Conservation (phyloP, 805 yeast genomes). For the Wickerhamiella vanderwaltii region DNA sequence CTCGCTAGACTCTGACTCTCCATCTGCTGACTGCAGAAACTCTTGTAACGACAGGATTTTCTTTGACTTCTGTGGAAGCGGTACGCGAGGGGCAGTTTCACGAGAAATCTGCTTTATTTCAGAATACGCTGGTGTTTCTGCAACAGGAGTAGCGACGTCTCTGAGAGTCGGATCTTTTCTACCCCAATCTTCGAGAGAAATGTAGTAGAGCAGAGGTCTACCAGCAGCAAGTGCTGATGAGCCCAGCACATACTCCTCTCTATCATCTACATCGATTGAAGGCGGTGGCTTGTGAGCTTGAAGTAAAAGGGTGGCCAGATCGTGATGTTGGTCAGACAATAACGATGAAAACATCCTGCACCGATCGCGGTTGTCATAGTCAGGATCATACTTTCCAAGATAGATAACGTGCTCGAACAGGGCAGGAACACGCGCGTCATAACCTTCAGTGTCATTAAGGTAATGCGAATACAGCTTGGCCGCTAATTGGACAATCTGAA, state of each 20-base stretch:
- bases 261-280: constrained; percentile 14
- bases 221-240: constrained; percentile 25
- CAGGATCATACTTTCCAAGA: constrained; percentile 59
- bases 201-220: constrained; percentile 25
- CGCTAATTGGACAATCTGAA: constrained; percentile 58
- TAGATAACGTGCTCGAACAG: constrained; percentile 52
- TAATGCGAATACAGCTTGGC: constrained; percentile 57
- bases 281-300: constrained; percentile 72
- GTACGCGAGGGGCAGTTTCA: neutral
- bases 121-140: neutral
- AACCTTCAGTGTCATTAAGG: constrained; percentile 30
- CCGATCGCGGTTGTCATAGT: constrained; percentile 70
- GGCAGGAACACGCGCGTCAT: constrained; percentile 27
- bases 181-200: constrained; percentile 37
- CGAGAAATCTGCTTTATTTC: neutral
- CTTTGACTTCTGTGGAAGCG: constrained; percentile 1
- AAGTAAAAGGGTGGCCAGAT: constrained; percentile 54
- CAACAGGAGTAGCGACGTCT: neutral
- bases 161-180: constrained; percentile 18
- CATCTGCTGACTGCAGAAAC: constrained; percentile 1
- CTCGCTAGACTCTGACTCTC: neutral
- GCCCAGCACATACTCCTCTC: constrained; percentile 23
- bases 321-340: constrained; percentile 38
- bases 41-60: constrained; percentile 8
- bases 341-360: constrained; percentile 62